These are phyloP conservation scores for Fraxinus xanthoxyloides DNA, from an alignment of 305 asterid species.

Conservation along the genomic window DNA sequence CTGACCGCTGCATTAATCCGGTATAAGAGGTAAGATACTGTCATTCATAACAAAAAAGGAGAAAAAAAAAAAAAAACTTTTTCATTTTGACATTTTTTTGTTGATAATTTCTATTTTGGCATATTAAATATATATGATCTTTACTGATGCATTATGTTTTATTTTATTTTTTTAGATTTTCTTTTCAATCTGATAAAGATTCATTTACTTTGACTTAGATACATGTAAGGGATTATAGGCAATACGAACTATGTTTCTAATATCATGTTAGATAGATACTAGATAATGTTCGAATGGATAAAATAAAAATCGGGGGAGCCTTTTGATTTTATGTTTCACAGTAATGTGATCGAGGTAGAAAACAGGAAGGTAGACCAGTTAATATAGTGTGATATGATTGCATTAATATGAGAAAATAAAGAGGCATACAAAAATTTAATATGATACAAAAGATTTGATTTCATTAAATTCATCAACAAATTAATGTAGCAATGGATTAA, in stretches of 20 bases:
- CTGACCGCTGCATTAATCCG: not conserved
- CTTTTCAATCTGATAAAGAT: not conserved
- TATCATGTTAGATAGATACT: not conserved
- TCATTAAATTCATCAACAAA: not conserved
- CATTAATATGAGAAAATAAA: no score
- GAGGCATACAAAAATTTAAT: not conserved
- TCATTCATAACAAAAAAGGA: not conserved
- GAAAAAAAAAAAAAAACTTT: no score
- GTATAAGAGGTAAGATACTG: not conserved
- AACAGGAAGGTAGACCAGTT: not conserved
- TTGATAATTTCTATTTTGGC: not conserved
- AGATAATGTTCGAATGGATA: not conserved
- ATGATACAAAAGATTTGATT: not conserved
- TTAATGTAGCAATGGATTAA: not conserved
- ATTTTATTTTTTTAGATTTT: no score
- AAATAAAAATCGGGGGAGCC: not conserved
- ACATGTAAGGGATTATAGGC: not conserved
- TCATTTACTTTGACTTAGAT: not conserved
- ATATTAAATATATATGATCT: not conserved
- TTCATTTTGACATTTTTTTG: no score
- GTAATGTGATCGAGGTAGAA: not conserved
- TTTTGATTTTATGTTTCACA: not conserved
- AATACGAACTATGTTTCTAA: not conserved
- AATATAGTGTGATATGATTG: not conserved
- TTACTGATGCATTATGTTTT: not conserved